Evolutionary conservation across 768 basidiomycete species (phyloP).

Genomic region (Boletellus sp.): DNA sequence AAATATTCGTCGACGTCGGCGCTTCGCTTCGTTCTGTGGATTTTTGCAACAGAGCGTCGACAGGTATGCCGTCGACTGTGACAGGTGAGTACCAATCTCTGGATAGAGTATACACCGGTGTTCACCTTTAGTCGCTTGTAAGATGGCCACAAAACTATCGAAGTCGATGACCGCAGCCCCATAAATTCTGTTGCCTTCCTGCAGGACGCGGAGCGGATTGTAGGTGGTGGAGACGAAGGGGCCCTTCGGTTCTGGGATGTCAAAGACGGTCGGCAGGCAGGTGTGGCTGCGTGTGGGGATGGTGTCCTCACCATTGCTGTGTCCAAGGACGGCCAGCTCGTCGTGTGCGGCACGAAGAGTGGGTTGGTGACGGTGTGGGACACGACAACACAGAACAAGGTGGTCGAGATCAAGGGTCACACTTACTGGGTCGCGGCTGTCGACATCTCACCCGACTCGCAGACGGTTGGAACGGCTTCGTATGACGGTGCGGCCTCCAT

Average conservation of each 20-base stretch:
- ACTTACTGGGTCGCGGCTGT: slow-evolving; percentile 13
- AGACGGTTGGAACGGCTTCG: slow-evolving; percentile 9
- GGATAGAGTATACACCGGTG: neutral
- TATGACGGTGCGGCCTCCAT: slow-evolving; percentile 9
- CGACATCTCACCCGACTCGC: slow-evolving; percentile 13
- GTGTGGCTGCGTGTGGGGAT: neutral
- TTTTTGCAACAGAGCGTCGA: neutral
- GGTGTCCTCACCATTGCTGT: slow-evolving; percentile 7
- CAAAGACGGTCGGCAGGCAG: neutral
- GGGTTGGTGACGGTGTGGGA: slow-evolving; percentile 12
- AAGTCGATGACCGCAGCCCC: slow-evolving; percentile 7
- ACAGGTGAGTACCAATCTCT: neutral
- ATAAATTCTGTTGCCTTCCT: slow-evolving; percentile 11
- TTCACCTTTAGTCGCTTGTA: neutral
- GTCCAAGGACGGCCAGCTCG: slow-evolving; percentile 7
- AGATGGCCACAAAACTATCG: slow-evolving; percentile 1
- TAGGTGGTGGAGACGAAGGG: slow-evolving; percentile 11
- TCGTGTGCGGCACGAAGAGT: slow-evolving; percentile 14
- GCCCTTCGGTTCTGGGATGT: slow-evolving; percentile 6
- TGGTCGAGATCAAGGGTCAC: slow-evolving; percentile 9
- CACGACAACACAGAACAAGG: neutral
- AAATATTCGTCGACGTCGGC: neutral
- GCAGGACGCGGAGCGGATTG: neutral
- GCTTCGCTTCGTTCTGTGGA: neutral
- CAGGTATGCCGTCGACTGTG: neutral